Percentiles rank a stretch among this genome's conserved stretches.
phyloP scores from a whole-genome alignment of 2,329 filamentous ascomycete species.

The Diaporthe velutina region DNA sequence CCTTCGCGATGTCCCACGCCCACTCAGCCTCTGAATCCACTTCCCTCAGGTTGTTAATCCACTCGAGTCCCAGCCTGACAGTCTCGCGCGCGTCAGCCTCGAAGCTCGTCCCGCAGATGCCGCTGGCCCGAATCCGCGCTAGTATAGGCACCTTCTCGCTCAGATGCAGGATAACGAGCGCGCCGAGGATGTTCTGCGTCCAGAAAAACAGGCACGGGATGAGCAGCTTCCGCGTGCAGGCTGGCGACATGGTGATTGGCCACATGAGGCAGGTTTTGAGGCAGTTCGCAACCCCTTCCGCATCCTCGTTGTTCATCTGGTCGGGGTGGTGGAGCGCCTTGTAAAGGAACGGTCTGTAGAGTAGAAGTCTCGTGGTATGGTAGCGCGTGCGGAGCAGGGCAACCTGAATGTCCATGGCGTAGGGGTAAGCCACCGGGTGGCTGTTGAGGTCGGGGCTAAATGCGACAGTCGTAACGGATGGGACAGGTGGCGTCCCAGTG shows the following conservation, averaged over 20 bases:
- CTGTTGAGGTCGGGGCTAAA: conserved; percentile 62
- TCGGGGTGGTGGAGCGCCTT: conserved; percentile 71
- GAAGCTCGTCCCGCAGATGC: conserved; percentile 61
- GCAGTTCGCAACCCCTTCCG: conserved; percentile 67
- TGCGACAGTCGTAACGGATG: conserved; percentile 47
- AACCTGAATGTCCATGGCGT: conserved; percentile 67
- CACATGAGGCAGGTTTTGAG: conserved; percentile 69
- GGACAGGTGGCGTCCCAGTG: background rate
- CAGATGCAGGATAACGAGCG: conserved; percentile 69
- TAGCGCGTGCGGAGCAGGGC: conserved; percentile 70
- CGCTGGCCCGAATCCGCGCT: conserved; percentile 58
- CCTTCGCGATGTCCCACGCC: conserved; percentile 66
- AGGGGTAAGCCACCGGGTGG: conserved; percentile 60
- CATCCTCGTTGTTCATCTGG: conserved; percentile 65
- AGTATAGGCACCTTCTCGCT: conserved; percentile 65
- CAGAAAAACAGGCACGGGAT: conserved; percentile 72
- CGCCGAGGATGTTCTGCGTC: conserved; percentile 72
- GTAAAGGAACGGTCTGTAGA: conserved; percentile 70
- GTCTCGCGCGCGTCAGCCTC: conserved; percentile 65
- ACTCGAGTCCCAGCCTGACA: conserved; percentile 67
- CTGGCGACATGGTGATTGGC: conserved; percentile 70
- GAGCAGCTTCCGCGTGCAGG: conserved; percentile 68
- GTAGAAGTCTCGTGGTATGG: conserved; percentile 69
- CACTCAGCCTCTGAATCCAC: conserved; percentile 67
- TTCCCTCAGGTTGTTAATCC: conserved; percentile 69